Evolutionary conservation across 768 basidiomycete species (phyloP).

Genomic region (Termitomyces sp.): DNA sequence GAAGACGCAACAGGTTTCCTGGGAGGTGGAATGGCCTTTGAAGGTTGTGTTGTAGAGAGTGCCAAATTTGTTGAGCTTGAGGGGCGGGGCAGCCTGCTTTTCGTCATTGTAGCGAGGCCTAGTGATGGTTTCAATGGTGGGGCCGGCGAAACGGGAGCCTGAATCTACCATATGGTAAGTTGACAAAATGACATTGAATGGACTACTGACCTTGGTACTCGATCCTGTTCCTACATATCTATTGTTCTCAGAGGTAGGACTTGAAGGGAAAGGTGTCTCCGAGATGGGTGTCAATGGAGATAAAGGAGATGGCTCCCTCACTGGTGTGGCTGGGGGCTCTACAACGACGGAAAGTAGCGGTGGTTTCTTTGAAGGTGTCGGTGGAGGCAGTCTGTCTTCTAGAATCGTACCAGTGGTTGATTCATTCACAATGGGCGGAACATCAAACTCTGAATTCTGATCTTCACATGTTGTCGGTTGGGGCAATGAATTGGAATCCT

Average conservation of each 20-base stretch:
- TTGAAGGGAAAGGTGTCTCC: constrained; percentile 37
- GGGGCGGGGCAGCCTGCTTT: constrained; percentile 34
- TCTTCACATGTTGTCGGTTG: constrained; percentile 9
- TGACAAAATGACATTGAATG: neutral
- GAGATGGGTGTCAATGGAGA: constrained; percentile 53
- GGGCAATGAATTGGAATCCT: constrained; percentile 6
- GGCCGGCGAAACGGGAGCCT: neutral
- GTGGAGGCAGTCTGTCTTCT: neutral
- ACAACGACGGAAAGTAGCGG: constrained; percentile 5
- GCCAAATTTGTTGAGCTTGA: constrained; percentile 16
- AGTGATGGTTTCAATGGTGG: constrained; percentile 14
- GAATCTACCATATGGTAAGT: constrained; percentile 1
- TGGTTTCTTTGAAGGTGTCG: neutral
- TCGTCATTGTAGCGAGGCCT: constrained; percentile 13
- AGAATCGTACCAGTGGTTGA: neutral
- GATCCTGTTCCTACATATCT: constrained; percentile 23
- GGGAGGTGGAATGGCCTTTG: neutral
- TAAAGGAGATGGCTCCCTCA: constrained; percentile 20
- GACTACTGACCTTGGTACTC: constrained; percentile 23
- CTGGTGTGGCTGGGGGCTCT: constrained; percentile 23
- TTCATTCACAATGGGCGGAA: neutral
- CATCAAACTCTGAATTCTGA: neutral
- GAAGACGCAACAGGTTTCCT: constrained; percentile 1
- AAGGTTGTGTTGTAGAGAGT: neutral
- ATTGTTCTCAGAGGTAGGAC: constrained; percentile 16